phyloP scores from a whole-genome alignment of 306 rosid genomes.

The Prunus kanzakura region DNA sequence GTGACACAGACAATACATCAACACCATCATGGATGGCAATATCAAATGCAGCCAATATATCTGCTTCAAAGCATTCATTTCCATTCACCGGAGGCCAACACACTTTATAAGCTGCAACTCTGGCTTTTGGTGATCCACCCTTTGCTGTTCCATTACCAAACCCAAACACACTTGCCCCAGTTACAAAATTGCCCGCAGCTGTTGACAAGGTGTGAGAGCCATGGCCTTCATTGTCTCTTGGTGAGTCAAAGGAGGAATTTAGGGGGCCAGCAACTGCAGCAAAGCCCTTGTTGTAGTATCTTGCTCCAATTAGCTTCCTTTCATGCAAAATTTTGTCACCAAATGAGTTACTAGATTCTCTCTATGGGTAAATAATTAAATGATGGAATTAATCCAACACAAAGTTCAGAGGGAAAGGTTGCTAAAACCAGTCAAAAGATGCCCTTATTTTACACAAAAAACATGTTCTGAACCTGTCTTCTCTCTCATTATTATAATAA shows the following conservation, averaged over 20 bases:
- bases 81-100: slow-evolving; percentile 75
- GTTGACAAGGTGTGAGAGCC: slow-evolving; percentile 94
- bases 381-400: not conserved
- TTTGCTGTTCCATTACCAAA: slow-evolving; percentile 76
- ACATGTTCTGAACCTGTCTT: not conserved
- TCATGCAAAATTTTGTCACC: not conserved
- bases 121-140: slow-evolving; percentile 84
- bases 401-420: not conserved
- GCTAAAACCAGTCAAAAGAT: not conserved
- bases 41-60: slow-evolving; percentile 74
- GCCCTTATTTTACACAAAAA: not conserved
- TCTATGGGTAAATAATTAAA: not conserved
- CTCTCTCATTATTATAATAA: not conserved
- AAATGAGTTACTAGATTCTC: not conserved
- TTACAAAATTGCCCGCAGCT: slow-evolving; percentile 73
- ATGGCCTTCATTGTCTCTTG: slow-evolving; percentile 80
- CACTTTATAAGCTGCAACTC: slow-evolving; percentile 84
- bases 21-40: slow-evolving; percentile 77
- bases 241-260: slow-evolving; percentile 58
- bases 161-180: slow-evolving; percentile 59
- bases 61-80: slow-evolving; percentile 75
- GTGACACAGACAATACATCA: slow-evolving; percentile 68
- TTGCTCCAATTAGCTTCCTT: slow-evolving; percentile 91
- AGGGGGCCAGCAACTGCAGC: slow-evolving; percentile 41
- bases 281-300: slow-evolving; percentile 84